Conservation (phyloP, 2,329 filamentous ascomycete genomes). For the Fusarium pseudograminearum region DNA sequence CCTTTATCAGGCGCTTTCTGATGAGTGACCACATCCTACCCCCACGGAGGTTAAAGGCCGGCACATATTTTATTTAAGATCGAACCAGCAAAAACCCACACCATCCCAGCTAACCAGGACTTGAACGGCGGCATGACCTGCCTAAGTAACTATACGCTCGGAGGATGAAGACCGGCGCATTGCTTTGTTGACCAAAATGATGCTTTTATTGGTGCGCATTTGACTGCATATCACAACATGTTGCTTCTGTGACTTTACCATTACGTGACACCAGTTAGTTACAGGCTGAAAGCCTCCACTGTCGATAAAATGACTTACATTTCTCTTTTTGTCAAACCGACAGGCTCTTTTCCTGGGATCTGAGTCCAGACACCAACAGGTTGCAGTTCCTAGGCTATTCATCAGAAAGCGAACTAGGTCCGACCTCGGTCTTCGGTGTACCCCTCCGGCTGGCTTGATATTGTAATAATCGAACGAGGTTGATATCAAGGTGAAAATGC, state of each 20-base stretch:
- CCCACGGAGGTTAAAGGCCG: constrained; percentile 49
- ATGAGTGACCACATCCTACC: constrained; percentile 33
- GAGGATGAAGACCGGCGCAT: constrained; percentile 38
- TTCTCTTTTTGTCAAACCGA: constrained; percentile 17
- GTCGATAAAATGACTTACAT: constrained; percentile 9
- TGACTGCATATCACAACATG: constrained; percentile 27
- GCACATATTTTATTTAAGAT: constrained; percentile 19
- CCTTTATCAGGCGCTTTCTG: constrained; percentile 37
- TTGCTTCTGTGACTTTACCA: constrained; percentile 23
- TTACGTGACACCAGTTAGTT: constrained; percentile 11
- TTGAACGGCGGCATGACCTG: constrained; percentile 31
- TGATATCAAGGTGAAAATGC: constrained; percentile 19
- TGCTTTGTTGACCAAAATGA: constrained; percentile 37
- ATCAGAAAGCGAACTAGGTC: constrained; percentile 36
- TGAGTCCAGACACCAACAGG: constrained; percentile 20
- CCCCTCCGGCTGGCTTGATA: constrained; percentile 31
- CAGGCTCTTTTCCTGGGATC: background rate
- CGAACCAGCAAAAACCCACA: constrained; percentile 21
- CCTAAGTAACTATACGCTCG: constrained; percentile 30
- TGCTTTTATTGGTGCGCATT: constrained; percentile 49
- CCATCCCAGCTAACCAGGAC: constrained; percentile 19
- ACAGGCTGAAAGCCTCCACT: constrained; percentile 19
- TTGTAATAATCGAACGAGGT: constrained; percentile 30
- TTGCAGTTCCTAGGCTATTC: constrained; percentile 22
- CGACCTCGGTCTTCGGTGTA: constrained; percentile 47